Evolutionary conservation across 2,329 filamentous ascomycete species (phyloP).

Genomic region (Zopfia rhizophila): DNA sequence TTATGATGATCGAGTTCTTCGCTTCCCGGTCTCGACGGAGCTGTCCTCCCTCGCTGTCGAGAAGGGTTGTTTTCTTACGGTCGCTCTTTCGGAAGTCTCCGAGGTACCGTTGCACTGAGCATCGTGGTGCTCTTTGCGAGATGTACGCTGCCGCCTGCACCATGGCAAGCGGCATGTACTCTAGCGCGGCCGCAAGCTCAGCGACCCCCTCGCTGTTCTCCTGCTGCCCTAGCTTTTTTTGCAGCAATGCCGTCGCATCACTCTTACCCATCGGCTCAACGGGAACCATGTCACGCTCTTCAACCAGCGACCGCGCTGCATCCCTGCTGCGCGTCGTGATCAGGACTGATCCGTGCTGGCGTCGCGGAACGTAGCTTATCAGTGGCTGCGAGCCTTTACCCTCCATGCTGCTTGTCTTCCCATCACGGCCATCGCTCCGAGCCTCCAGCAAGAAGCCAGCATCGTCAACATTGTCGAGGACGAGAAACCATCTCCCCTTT

Average conservation of each 20-base stretch:
- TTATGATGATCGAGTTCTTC: constrained; percentile 44
- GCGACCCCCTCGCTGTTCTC: constrained; percentile 1
- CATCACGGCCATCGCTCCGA: neutral
- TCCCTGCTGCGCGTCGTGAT: constrained; percentile 19
- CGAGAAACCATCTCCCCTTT: constrained; percentile 27
- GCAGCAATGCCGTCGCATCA: constrained; percentile 16
- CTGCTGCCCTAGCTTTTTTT: constrained; percentile 17
- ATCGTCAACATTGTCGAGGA: constrained; percentile 21
- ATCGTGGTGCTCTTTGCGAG: constrained; percentile 1
- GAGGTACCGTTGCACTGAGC: constrained; percentile 12
- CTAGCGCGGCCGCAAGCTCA: constrained; percentile 32
- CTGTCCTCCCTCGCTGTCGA: constrained; percentile 6
- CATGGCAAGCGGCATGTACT: constrained; percentile 48
- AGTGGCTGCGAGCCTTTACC: constrained; percentile 6
- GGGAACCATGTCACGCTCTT: constrained; percentile 14
- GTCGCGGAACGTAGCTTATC: constrained; percentile 11
- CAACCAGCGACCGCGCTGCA: constrained; percentile 19
- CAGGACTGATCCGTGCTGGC: constrained; percentile 21
- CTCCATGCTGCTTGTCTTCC: neutral
- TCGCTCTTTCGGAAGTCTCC: constrained; percentile 7
- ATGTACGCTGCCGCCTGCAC: constrained; percentile 51
- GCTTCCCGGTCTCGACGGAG: constrained; percentile 20
- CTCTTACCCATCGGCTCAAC: constrained; percentile 22
- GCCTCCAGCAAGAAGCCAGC: constrained; percentile 3
- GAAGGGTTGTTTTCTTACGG: constrained; percentile 6